Base-by-base conservation (phyloP, 169 alveolate genomes). In the Cryptosporidium muris region DNA sequence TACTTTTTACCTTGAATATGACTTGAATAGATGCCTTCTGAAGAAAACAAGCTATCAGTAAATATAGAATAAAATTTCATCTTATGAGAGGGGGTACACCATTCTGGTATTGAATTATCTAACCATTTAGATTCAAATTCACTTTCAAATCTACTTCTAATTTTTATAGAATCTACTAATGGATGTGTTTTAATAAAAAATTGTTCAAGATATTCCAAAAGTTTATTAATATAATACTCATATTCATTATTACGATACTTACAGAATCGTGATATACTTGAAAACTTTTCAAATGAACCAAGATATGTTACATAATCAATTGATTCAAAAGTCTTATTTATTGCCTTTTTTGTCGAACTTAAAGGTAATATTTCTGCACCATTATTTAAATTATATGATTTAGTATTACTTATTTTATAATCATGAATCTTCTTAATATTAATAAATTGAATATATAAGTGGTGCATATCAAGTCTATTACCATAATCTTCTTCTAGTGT, bases 401-500 rank as follows among this genome's bases (percentile, higher is more conserved):
- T 65, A 38, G 82, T 65, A 51, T 65, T 65, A 25, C 0, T 25
- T 25, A 25, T 25, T 14, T 94, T 54, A 67, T 43, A 81, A 56
- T 89, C 80, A 16, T 90, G 89, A 64, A 93, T 64, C 43, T 89
- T 91, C 64, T 90, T 90, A 6, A 93, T 82, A 64, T 93, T 92
- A n/a, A 92, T 82, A 62, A 82, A 93, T 40, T 89, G 82, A 48
- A 80, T 66, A 60, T 92, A 93, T 65, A 80, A 89, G 37, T 89
- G 91, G 38, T 89, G 89, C 82, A 93, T 54, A 63, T 88, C 91
- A 4, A 93, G 63, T 37, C 92, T 90, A 49, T 85, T 90, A 5
- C 96, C 96, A 62, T 88, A 81, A 68, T 90, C 92, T 56, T 93
- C 96, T 52, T 92, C 91, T 25, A 95, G 94, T 38, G 91, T 82